phyloP scores from a whole-genome alignment of 192 early-diverging fungal genomes.

The Gamsiella multidivaricata region DNA sequence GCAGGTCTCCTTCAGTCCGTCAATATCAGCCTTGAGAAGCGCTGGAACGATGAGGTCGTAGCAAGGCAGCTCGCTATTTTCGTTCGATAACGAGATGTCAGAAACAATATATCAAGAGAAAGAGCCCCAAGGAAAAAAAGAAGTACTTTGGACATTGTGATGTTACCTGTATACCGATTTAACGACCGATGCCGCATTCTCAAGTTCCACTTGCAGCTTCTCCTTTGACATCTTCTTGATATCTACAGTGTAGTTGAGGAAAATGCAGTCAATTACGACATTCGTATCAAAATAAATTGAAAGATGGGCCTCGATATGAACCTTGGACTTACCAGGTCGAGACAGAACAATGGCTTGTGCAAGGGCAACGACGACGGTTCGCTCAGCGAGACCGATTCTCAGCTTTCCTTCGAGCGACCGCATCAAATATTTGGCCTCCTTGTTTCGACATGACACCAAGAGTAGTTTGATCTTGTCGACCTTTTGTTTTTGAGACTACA shows the following conservation, averaged over 20 bases:
- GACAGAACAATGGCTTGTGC: constrained; percentile 84
- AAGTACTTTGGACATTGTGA: no score
- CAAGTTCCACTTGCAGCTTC: constrained; percentile 39
- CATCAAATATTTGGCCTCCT: constrained; percentile 55
- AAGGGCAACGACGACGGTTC: constrained; percentile 88
- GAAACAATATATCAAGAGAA: no score
- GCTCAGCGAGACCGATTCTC: constrained; percentile 95
- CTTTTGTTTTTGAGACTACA: constrained; percentile 56
- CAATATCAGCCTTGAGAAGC: constrained; percentile 81
- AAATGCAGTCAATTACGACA: background rate
- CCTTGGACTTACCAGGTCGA: constrained; percentile 62
- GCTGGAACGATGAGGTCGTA: constrained; percentile 93
- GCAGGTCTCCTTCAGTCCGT: constrained; percentile 76
- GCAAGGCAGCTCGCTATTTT: constrained; percentile 90
- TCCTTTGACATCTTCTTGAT: constrained; percentile 51
- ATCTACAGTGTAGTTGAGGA: constrained; percentile 25
- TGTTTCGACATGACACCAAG: constrained; percentile 54
- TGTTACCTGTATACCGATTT: constrained; percentile 64
- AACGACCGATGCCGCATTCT: constrained; percentile 63
- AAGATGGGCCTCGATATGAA: background rate
- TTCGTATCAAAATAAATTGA: no score
- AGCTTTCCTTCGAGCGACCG: constrained; percentile 93
- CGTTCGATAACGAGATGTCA: no score
- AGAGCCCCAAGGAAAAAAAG: no score
- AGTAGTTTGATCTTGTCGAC: constrained; percentile 59